Evolutionary conservation across 2,329 filamentous ascomycete species (phyloP), one percentile per base, ranked within the genome.

Genomic region (Macrophomina pseudophaseolina): DNA sequence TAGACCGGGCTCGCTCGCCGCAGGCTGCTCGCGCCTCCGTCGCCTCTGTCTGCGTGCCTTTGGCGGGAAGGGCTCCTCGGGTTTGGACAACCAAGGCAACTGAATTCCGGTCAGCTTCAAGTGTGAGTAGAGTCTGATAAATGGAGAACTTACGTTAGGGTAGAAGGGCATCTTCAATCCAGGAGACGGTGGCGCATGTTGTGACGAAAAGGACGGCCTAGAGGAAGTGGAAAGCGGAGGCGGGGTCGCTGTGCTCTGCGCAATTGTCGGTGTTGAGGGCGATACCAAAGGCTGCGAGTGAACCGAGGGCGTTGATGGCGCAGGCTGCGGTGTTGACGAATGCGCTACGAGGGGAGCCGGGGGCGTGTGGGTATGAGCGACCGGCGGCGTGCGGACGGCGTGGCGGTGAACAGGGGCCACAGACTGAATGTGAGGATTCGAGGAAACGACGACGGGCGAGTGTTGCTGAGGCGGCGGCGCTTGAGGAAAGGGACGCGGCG

Each of bases 71-170:
- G 82, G 77, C 38, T 77, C 77, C 23, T 85, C 83, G 16, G 84
- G 81, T 33, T 84, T 81, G 12, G 87, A 89, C 40, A 87, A 81
- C 87, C 87, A 89, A 11, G 87, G 87, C 23, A 89, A 77, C 82
- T 85, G 69, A 23, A 62, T 62, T 14, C 42, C 9, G 58, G 28
- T 62, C 58, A 62, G 58, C 35, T 38, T 18, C 16, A 6, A n/a
- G 12, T 9, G 46, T 9, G 28, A 16, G 16, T 28, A 3, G 1
- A 8, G 16, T 40, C 58, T 32, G n/a, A 12, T 5, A 9, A 8
- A 32, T 4, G 28, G 18, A 8, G 6, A 40, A 74, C 80, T 77
- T 75, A 84, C 82, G 12, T 81, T 79, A 67, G 85, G 82, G 68
- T 81, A 80, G 73, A 82, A 87, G 1, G 83, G 83, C 73, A 79